Percentiles rank a stretch among this genome's conserved stretches.
Conservation (phyloP, 768 basidiomycete species). For the Epithele typhae region DNA sequence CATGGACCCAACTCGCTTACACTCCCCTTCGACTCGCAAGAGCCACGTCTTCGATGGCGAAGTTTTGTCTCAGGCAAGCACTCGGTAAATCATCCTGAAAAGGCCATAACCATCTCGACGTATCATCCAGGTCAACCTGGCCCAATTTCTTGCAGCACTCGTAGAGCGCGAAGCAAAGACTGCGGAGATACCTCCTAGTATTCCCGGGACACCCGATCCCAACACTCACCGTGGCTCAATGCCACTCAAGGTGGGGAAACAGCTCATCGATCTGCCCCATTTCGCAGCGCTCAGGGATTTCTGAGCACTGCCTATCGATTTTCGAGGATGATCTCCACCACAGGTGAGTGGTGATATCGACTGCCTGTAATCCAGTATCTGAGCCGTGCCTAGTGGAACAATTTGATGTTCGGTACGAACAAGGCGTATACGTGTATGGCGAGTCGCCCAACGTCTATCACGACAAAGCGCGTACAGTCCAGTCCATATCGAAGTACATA, state of each 20-base stretch:
- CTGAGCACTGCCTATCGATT: too few species aligned
- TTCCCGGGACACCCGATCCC: neutral
- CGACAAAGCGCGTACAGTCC: conserved; percentile 11
- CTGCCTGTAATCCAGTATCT: neutral
- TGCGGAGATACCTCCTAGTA: neutral
- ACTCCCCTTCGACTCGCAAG: neutral
- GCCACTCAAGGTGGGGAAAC: too few species aligned
- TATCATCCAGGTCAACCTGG: conserved; percentile 10
- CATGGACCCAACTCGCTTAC: conserved; percentile 2
- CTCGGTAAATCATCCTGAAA: too few species aligned
- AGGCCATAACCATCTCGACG: too few species aligned
- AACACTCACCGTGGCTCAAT: neutral
- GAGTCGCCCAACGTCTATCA: conserved; percentile 29
- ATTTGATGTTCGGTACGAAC: conserved; percentile 15
- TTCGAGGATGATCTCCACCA: conserved; percentile 2
- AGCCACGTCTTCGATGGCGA: conserved; percentile 2
- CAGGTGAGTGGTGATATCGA: conserved; percentile 4
- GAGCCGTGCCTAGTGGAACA: conserved; percentile 10
- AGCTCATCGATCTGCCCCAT: too few species aligned
- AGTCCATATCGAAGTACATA: conserved; percentile 53
- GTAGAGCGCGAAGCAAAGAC: neutral
- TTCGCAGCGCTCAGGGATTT: too few species aligned
- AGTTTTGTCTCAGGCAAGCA: conserved; percentile 7
- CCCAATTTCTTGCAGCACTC: conserved; percentile 6
- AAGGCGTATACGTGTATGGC: conserved; percentile 28